A percentile compares a stretch with the other conserved stretches of the same genome.
Conservation (phyloP, 2,329 filamentous ascomycete species). For the Fusarium albidum region DNA sequence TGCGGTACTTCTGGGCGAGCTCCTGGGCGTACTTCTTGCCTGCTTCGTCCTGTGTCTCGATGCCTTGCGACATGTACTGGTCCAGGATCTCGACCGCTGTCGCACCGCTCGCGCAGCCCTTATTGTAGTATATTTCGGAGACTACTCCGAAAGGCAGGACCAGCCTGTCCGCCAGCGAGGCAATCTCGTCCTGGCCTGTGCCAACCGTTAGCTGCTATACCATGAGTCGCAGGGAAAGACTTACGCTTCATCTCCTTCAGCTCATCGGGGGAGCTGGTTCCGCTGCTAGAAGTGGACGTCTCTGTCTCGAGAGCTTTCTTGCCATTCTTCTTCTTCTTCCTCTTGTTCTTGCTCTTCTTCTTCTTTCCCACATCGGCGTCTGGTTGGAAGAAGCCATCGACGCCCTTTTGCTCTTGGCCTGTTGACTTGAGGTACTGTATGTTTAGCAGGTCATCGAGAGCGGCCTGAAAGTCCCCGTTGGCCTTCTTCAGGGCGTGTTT, state of each 20-base stretch:
- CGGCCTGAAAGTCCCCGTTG: constrained; percentile 70
- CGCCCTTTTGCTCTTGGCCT: constrained; percentile 70
- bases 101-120: constrained; percentile 48
- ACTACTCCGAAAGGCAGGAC: constrained; percentile 52
- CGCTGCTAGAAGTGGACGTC: constrained; percentile 25
- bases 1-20: constrained; percentile 49
- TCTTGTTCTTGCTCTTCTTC: constrained; percentile 49
- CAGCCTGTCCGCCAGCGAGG: constrained; percentile 55
- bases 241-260: constrained; percentile 43
- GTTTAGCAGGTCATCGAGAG: constrained; percentile 84
- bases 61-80: constrained; percentile 50
- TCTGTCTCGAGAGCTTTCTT: constrained; percentile 29
- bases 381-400: constrained; percentile 81
- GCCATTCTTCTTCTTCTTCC: constrained; percentile 45
- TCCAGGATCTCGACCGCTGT: constrained; percentile 54
- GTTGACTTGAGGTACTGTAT: constrained; percentile 78
- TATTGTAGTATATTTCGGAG: constrained; percentile 50
- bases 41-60: constrained; percentile 43
- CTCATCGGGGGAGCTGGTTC: constrained; percentile 24
- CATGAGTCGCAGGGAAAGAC: background rate
- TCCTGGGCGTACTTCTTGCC: constrained; percentile 43
- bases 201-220: background rate
- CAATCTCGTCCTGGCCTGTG: constrained; percentile 50
- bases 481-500: constrained; percentile 72
- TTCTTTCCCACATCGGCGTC: constrained; percentile 54